Percentiles rank a stretch among this genome's conserved stretches.
phyloP scores from a whole-genome alignment of 176 grass and related monocot genomes.

The Lolium multiflorum region DNA sequence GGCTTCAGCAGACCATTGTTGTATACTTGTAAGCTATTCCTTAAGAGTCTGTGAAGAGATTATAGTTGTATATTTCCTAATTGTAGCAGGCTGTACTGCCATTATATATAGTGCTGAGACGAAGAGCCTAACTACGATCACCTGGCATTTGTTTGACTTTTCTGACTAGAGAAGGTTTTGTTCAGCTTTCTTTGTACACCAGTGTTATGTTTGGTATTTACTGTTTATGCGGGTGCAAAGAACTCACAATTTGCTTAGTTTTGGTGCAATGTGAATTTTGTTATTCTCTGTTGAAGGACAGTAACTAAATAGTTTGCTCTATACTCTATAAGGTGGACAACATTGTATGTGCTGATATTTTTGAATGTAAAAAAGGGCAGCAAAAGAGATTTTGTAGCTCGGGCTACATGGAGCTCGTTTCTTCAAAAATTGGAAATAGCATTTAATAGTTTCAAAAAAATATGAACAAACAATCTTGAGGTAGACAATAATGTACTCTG shows the following conservation, averaged over 20 bases:
- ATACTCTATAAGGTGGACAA: background rate
- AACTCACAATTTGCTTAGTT: background rate
- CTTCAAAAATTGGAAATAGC: too few relatives aligned
- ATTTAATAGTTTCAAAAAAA: too few relatives aligned
- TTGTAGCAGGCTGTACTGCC: slow-evolving; percentile 26
- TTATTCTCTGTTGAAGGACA: background rate
- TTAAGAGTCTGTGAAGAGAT: slow-evolving; percentile 39
- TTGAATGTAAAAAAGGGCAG: background rate
- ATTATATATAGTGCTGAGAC: background rate
- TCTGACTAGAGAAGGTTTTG: background rate
- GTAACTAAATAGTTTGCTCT: background rate
- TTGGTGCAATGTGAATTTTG: background rate
- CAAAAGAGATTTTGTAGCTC: too few relatives aligned
- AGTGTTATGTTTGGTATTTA: background rate
- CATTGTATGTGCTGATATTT: background rate
- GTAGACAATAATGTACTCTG: too few relatives aligned
- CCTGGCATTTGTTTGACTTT: background rate
- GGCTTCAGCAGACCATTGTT: slow-evolving; percentile 38
- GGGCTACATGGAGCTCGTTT: too few relatives aligned
- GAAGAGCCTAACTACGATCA: background rate
- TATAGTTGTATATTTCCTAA: slow-evolving; percentile 45
- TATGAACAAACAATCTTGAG: too few relatives aligned
- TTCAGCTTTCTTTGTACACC: background rate
- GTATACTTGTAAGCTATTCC: slow-evolving; percentile 52
- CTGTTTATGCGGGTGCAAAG: background rate